Evolutionary conservation across 441 rosid genomes (phyloP), one percentile per base, ranked within the genome.

Genomic region (Aleurites moluccanus): DNA sequence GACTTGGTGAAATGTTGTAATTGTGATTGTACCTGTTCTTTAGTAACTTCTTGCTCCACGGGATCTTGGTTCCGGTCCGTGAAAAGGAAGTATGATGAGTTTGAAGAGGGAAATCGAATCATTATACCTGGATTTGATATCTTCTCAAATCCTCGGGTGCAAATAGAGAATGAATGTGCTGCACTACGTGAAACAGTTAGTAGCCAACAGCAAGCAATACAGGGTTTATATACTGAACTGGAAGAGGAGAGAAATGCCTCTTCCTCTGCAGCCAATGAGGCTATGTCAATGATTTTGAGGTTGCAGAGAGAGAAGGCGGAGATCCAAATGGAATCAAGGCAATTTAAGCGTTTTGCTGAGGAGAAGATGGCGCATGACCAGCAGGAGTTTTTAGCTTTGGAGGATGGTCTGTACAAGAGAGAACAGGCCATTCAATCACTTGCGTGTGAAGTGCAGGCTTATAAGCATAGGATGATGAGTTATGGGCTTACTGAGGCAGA

Each of bases 231-330:
- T 69, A 67, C 64, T 0, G 99, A 96, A 75, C 83, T 96, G 79
- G 98, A 96, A 65, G 97, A 93, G 77, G 99, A 96, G 86, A 86
- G 98, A 61, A 93, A 91, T 84, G 98, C 99, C 60, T 86, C 99
- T 0, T 91, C 97, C 0, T 82, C 97, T 2, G 98, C 99, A 73
- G 97, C 97, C 9, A 96, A 82, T 73, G 99, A 96, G 86, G 97
- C 99, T 1, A 91, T 96, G 99, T 92, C 97, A 1, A 96, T 96
- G 99, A 96, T 96, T 74, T 62, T 96, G 84, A 92, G 90, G 84
- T 83, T 96, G 88, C 97, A 96, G 85, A 89, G 97, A 79, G 99
- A 96, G 78, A 96, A 96, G 82, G 99, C 99, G 0, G 99, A 93
- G 78, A 80, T 89, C 59, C 92, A 91, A 76, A 96, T 92, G 99